phyloP scores from a whole-genome alignment of 768 basidiomycete genomes.

The Tricholoma terreum region DNA sequence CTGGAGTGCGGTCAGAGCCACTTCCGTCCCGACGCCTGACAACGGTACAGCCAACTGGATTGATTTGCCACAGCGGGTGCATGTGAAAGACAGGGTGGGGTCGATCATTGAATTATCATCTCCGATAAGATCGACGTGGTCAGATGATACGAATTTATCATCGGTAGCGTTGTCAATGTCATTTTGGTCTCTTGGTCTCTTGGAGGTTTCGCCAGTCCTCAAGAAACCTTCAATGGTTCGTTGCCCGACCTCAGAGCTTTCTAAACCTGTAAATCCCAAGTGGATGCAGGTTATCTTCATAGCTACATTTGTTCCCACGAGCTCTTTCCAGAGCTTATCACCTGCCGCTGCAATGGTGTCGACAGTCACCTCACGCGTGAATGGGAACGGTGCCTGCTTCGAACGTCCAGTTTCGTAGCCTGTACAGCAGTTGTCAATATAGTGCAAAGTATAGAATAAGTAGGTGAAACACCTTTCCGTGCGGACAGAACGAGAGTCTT shows the following conservation, averaged over 20 bases:
- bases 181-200: conserved; percentile 38
- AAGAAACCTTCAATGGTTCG: conserved; percentile 88
- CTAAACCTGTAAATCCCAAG: conserved; percentile 78
- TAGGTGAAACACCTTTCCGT: conserved; percentile 61
- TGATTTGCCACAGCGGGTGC: conserved; percentile 53
- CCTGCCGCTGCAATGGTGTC: conserved; percentile 75
- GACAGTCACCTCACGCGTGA: conserved; percentile 66
- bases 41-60: conserved; percentile 30
- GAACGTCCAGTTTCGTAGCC: conserved; percentile 69
- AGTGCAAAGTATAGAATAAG: neutral
- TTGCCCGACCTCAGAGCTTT: conserved; percentile 73
- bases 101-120: neutral
- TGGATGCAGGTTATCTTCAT: conserved; percentile 73
- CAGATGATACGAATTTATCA: neutral
- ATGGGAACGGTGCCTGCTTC: conserved; percentile 87
- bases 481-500: conserved; percentile 83
- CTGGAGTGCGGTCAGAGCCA: conserved; percentile 40
- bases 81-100: conserved; percentile 43
- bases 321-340: conserved; percentile 83
- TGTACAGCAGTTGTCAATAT: conserved; percentile 23
- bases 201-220: conserved; percentile 34
- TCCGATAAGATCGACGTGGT: neutral
- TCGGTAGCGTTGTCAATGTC: conserved; percentile 11
- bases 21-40: conserved; percentile 29
- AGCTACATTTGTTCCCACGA: conserved; percentile 53